Conservation (phyloP, 2,329 filamentous ascomycete species). For the Zarea fungicola region DNA sequence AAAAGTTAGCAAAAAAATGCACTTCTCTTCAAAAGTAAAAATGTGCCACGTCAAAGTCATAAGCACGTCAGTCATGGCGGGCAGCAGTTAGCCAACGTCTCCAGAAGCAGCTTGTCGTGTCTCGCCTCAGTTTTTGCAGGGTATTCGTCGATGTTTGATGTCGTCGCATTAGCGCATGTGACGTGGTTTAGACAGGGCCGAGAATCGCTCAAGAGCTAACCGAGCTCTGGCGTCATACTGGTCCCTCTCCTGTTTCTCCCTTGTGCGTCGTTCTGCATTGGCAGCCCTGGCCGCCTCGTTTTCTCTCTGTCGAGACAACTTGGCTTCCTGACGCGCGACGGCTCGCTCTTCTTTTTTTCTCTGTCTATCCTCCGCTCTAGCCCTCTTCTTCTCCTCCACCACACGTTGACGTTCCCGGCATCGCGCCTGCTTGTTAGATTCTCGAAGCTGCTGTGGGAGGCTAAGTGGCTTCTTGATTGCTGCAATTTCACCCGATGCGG, state of each 20-base stretch:
- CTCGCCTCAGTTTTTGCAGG: background rate
- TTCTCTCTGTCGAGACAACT: background rate
- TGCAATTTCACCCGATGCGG: slow-evolving; percentile 8
- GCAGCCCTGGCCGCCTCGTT: background rate
- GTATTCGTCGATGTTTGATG: background rate
- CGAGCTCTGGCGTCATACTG: background rate
- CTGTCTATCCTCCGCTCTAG: background rate
- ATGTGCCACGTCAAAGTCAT: slow-evolving; percentile 20
- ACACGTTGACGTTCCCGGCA: slow-evolving; percentile 1
- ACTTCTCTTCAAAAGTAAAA: slow-evolving; percentile 14
- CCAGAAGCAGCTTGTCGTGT: slow-evolving; percentile 11
- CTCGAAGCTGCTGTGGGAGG: background rate
- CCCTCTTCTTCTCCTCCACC: background rate
- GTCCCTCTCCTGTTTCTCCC: background rate
- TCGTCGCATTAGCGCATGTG: background rate
- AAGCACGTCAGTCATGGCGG: background rate
- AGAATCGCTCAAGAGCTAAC: background rate
- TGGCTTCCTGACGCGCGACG: background rate
- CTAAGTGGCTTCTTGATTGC: background rate
- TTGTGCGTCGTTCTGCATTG: background rate
- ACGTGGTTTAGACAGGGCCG: background rate
- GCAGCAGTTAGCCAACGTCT: slow-evolving; percentile 9
- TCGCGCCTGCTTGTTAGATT: background rate
- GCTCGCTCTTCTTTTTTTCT: background rate
- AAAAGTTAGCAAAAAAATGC: slow-evolving; percentile 25